phyloP scores from a whole-genome alignment of 1,139 yeast genomes.

The Kodamaea suecica region DNA sequence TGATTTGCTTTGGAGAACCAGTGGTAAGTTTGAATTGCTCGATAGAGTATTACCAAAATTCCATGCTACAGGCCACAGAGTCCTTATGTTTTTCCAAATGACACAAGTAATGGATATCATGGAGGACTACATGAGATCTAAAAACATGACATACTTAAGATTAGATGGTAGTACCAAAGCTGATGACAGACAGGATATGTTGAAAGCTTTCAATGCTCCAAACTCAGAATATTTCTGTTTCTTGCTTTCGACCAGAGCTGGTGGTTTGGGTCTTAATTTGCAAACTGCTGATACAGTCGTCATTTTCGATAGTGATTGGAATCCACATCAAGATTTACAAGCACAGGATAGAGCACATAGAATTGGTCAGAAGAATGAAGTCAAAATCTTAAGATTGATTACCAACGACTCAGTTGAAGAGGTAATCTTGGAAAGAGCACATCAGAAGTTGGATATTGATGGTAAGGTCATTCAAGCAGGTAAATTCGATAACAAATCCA shows the following conservation, averaged over 20 bases:
- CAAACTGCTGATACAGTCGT: conserved; percentile 89
- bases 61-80: conserved; percentile 73
- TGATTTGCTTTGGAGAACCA: conserved; percentile 69
- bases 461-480: conserved; percentile 90
- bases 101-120: conserved; percentile 86
- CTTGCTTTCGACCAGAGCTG: conserved; percentile 81
- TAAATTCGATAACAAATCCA: conserved; percentile 78
- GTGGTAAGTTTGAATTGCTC: conserved; percentile 76
- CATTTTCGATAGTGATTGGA: conserved; percentile 88
- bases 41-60: conserved; percentile 75
- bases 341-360: conserved; percentile 91
- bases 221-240: conserved; percentile 74
- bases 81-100: conserved; percentile 82
- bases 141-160: conserved; percentile 67
- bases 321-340: conserved; percentile 89
- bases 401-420: conserved; percentile 84
- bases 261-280: conserved; percentile 81
- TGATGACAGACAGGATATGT: conserved; percentile 70
- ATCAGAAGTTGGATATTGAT: conserved; percentile 77
- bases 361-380: conserved; percentile 87
- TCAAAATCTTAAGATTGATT: conserved; percentile 72
- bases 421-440: conserved; percentile 77
- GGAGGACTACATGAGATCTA: conserved; percentile 74
- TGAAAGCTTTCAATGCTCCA: conserved; percentile 70
- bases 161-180: conserved; percentile 83